Evolutionary conservation across 306 rosid genomes (phyloP).

Genomic region (Quercus robur): DNA sequence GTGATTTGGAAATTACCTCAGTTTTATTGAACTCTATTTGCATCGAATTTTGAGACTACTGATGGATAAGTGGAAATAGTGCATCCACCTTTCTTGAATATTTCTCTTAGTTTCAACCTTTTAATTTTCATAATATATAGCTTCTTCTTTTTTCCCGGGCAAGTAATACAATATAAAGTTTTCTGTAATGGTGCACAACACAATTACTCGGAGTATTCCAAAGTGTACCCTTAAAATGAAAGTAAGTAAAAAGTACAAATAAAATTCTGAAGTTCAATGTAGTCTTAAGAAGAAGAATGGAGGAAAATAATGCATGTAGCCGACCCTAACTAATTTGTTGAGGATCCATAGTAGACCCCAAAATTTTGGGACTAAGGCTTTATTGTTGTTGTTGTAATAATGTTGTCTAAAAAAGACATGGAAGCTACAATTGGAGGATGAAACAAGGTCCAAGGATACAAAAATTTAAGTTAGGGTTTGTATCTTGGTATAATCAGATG

Average conservation of each 20-base stretch:
- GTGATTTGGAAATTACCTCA: conserved; percentile 8
- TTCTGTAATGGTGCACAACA: not conserved
- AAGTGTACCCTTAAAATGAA: not conserved
- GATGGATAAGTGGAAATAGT: not conserved
- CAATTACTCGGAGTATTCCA: not conserved
- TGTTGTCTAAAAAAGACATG: not conserved
- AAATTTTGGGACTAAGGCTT: no score
- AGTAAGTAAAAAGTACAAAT: not conserved
- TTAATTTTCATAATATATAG: not conserved
- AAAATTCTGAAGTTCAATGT: not conserved
- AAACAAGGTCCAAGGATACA: not conserved
- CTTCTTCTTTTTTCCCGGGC: not conserved
- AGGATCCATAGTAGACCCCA: no score
- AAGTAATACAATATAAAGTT: not conserved
- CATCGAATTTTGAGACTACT: not conserved
- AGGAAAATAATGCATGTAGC: no score
- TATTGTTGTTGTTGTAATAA: not conserved
- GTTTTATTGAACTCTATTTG: not conserved
- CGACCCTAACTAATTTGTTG: no score
- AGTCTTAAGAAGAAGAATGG: not conserved
- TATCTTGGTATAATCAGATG: not conserved
- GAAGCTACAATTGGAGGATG: not conserved
- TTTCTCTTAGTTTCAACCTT: not conserved
- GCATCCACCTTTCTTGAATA: conserved; percentile 2
- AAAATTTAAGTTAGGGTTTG: not conserved